These are phyloP conservation scores for Ustilago bromivora DNA, from an alignment of 1,284 basidiomycete genomes.

Conservation along the genomic window DNA sequence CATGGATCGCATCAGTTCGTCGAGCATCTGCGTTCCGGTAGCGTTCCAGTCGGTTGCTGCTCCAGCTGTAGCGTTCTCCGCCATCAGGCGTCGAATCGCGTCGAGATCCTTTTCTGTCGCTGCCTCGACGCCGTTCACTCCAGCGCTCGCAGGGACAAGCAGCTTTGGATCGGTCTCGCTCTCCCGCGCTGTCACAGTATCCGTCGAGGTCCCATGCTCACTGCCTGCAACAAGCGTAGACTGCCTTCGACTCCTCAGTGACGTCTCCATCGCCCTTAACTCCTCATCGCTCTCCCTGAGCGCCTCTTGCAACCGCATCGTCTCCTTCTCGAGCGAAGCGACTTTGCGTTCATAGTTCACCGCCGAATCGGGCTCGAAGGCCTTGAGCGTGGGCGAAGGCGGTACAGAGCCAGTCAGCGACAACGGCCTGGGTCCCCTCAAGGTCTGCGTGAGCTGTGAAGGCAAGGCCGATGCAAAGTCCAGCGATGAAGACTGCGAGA, in stretches of 20 bases:
- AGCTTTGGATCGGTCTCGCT: constrained; percentile 10
- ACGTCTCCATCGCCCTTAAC: constrained; percentile 46
- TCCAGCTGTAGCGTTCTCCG: constrained; percentile 2
- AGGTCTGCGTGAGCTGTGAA: constrained; percentile 29
- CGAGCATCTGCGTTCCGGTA: constrained; percentile 31
- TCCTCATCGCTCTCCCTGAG: constrained; percentile 64
- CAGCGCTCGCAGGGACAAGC: background rate
- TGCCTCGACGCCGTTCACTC: constrained; percentile 2
- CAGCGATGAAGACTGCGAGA: constrained; percentile 62
- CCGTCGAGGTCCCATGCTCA: background rate
- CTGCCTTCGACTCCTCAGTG: constrained; percentile 23
- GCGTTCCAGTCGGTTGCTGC: constrained; percentile 14
- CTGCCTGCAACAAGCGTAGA: background rate
- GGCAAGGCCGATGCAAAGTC: constrained; percentile 51
- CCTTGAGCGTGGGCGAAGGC: constrained; percentile 55
- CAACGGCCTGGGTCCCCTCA: constrained; percentile 50
- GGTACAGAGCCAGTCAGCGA: constrained; percentile 56
- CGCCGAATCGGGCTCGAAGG: constrained; percentile 50
- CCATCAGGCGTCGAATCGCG: constrained; percentile 39
- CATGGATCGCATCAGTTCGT: constrained; percentile 76
- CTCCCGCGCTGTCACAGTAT: background rate
- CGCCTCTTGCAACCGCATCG: constrained; percentile 57
- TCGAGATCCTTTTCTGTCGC: constrained; percentile 46
- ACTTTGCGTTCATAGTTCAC: constrained; percentile 62
- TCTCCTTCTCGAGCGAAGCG: constrained; percentile 60